Evolutionary conservation across 1,284 basidiomycete genomes (phyloP), one percentile per base, ranked within the genome.

Genomic region (Sanghuangporus baumii): DNA sequence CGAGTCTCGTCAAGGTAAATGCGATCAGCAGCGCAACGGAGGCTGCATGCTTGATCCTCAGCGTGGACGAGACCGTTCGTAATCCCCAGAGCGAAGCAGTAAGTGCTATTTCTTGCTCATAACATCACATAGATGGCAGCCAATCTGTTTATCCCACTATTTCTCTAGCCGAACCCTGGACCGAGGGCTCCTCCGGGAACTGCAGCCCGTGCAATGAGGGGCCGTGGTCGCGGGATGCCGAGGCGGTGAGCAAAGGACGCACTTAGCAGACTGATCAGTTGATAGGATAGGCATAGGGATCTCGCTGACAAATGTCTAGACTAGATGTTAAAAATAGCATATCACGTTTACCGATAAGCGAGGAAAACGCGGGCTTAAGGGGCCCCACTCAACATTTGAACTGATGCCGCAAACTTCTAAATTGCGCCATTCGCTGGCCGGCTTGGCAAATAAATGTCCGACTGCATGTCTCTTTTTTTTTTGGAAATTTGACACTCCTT

Each of bases 11-110:
- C 71, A 98, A 99, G 79, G 81, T 90, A 65, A 99, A 99, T 72
- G 97, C 96, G 18, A 87, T 99, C 70, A 89, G 87, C 72, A 96
- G 93, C 70, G 96, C 97, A 12, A 84, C 94, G 16, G 97, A 99
- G 77, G 97, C 97, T 9, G 96, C 96, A 8, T 98, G 93, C 75
- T 76, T 99, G 73, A 95, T 99, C 69, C 76, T 98, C 64, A 94
- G 91, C 68, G 92, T 98, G 4, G 95, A 98, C 72, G 95, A 97
- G 79, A 98, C 95, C 6, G 93, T 97, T 34, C 82, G 91, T 67
- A 96, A 94, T 73, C 94, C 94, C 6, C 93, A 96, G 74, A 93
- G 89, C 72, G 93, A 96, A 83, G 83, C 84, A 71, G 91, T 93
- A 74, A 66, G 86, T 78, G 8, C 65, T 48, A 50, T 51, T 56